Conservation (phyloP, 768 basidiomycete genomes). For the Auriculariales sp. region DNA sequence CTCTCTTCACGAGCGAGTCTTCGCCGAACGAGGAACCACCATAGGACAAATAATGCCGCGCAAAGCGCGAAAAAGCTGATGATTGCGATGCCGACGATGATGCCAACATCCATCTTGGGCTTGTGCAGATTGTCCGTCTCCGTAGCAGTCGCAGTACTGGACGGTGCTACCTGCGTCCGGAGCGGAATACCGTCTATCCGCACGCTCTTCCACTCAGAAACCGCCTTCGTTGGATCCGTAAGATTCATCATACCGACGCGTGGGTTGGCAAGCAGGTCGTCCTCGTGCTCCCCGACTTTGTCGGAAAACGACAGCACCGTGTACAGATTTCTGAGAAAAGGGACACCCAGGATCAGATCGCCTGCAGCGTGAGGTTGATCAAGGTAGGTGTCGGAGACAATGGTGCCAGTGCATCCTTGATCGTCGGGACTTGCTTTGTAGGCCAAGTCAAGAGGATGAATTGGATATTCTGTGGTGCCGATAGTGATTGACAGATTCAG, state of each 20-base stretch:
- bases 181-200: conserved; percentile 53
- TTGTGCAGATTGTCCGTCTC: conserved; percentile 17
- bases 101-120: conserved; percentile 44
- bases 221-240: conserved; percentile 44
- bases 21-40: conserved; percentile 35
- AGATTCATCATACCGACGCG: conserved; percentile 47
- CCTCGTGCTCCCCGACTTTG: background rate
- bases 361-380: conserved; percentile 21
- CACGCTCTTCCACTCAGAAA: conserved; percentile 55
- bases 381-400: conserved; percentile 40
- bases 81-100: conserved; percentile 47
- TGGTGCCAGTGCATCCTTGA: conserved; percentile 46
- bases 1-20: no score
- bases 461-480: conserved; percentile 34
- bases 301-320: conserved; percentile 56
- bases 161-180: conserved; percentile 7
- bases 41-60: conserved; percentile 32
- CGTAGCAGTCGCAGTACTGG: background rate
- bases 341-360: conserved; percentile 67
- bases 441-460: conserved; percentile 69
- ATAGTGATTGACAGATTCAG: conserved; percentile 61
- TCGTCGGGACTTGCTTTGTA: conserved; percentile 22
- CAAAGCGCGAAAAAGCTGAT: conserved; percentile 44
- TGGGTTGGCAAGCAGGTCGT: conserved; percentile 17
- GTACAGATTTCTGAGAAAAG: conserved; percentile 65